These are phyloP conservation scores for Flaveria ramosissima DNA, from an alignment of 129 eudicot species.

Conservation along the genomic window DNA sequence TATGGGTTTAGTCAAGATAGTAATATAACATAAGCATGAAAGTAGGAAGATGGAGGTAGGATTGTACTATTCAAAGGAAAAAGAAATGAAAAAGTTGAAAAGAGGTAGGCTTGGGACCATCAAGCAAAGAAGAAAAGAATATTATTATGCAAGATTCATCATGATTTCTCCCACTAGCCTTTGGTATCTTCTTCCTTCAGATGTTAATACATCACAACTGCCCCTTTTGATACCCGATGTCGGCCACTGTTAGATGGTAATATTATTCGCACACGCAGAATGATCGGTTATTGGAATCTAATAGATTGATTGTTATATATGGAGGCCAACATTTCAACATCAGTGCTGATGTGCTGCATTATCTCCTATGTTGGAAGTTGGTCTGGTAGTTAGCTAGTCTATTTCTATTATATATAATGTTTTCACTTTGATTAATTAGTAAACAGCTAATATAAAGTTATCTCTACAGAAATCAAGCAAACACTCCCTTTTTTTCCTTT, in stretches of 20 bases:
- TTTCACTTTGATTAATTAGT: constrained; percentile 8
- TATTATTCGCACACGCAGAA: constrained; percentile 3
- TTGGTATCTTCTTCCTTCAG: constrained; percentile 35
- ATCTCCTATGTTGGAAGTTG: constrained; percentile 2
- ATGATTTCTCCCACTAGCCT: constrained; percentile 57
- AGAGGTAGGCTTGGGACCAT: constrained; percentile 36
- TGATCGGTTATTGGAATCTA: constrained; percentile 23
- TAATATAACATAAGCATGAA: constrained; percentile 39
- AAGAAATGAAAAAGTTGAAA: constrained; percentile 26
- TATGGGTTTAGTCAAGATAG: constrained; percentile 55
- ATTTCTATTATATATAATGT: background rate
- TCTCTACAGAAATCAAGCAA: background rate
- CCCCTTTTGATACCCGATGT: constrained; percentile 29
- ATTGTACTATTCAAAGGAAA: constrained; percentile 22
- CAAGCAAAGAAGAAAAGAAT: constrained; percentile 37
- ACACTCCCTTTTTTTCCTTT: background rate
- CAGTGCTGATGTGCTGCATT: constrained; percentile 10
- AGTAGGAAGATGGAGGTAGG: constrained; percentile 31
- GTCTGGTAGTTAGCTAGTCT: constrained; percentile 19
- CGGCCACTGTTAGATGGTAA: constrained; percentile 32
- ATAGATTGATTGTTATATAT: constrained; percentile 13
- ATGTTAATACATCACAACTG: constrained; percentile 29
- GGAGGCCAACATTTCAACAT: constrained; percentile 35
- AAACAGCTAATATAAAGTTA: background rate
- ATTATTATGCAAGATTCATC: constrained; percentile 43